Evolutionary conservation across 2,329 filamentous ascomycete species (phyloP).

Genomic region (Magnaporthiopsis incrustans): DNA sequence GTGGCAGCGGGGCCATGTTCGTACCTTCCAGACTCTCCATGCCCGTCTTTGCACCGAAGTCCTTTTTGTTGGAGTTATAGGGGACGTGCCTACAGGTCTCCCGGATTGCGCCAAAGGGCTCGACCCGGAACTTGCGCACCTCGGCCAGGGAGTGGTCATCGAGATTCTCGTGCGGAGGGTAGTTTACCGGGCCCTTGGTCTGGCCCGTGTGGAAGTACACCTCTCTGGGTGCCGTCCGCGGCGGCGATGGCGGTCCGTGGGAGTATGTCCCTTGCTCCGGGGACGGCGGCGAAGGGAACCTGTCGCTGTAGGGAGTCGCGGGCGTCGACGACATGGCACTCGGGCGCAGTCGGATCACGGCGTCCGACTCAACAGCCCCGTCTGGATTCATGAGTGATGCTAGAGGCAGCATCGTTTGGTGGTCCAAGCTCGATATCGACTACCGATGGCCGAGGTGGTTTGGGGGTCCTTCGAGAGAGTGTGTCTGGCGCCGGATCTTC

Average conservation of each 20-base stretch:
- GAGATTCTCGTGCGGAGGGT: conserved; percentile 62
- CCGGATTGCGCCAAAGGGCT: conserved; percentile 54
- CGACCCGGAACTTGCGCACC: conserved; percentile 57
- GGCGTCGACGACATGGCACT: conserved; percentile 30
- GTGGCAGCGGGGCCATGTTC: conserved; percentile 12
- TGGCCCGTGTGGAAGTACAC: conserved; percentile 15
- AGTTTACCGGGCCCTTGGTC: conserved; percentile 62
- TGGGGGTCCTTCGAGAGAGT: not conserved
- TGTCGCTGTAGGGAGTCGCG: conserved; percentile 25
- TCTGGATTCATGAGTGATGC: conserved; percentile 58
- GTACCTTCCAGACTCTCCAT: conserved; percentile 82
- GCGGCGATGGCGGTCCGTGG: not conserved
- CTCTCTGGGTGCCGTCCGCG: not conserved
- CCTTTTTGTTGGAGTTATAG: conserved; percentile 90
- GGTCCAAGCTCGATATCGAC: not conserved
- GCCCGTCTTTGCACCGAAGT: conserved; percentile 78
- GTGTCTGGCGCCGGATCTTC: not conserved
- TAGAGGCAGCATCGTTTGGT: conserved; percentile 50
- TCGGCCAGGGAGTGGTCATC: conserved; percentile 48
- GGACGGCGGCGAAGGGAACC: conserved; percentile 10
- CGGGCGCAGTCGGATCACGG: conserved; percentile 29
- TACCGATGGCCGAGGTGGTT: not conserved
- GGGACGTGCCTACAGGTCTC: conserved; percentile 70
- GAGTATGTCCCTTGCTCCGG: not conserved
- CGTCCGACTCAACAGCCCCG: not conserved